phyloP scores from a whole-genome alignment of 1,139 yeast genomes.

The Suhomyces bokatorum region DNA sequence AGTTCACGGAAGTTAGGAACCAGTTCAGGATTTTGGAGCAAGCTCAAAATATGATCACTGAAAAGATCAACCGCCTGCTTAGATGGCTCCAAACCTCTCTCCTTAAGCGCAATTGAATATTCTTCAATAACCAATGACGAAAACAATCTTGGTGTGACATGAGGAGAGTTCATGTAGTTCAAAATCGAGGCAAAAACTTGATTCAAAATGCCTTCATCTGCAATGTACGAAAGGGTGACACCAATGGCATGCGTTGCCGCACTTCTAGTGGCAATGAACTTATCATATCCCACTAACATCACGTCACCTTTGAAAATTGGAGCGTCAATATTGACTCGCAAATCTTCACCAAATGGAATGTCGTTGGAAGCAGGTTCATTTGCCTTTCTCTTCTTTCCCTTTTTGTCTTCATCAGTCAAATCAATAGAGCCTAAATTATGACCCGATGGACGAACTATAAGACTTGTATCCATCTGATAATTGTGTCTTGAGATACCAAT shows the following conservation, averaged over 20 bases:
- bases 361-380: constrained; percentile 32
- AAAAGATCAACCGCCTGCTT: constrained; percentile 25
- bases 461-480: constrained; percentile 75
- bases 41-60: constrained; percentile 30
- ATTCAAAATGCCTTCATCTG: constrained; percentile 36
- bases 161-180: constrained; percentile 54
- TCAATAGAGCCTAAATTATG: constrained; percentile 39
- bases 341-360: constrained; percentile 54
- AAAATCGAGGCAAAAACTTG: constrained; percentile 43
- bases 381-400: constrained; percentile 40
- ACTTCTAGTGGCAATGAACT: constrained; percentile 72
- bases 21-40: constrained; percentile 44
- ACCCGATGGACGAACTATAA: constrained; percentile 82
- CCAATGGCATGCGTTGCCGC: constrained; percentile 82
- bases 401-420: constrained; percentile 26
- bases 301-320: constrained; percentile 93
- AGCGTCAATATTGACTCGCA: constrained; percentile 81
- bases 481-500: constrained; percentile 90
- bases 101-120: constrained; percentile 50
- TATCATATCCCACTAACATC: constrained; percentile 75
- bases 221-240: constrained; percentile 57
- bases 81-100: constrained; percentile 19
- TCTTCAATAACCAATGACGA: constrained; percentile 73
- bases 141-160: constrained; percentile 79
- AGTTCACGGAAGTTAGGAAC: constrained; percentile 75